These are phyloP conservation scores for Breviolum minutum DNA, from an alignment of 73 alveolate species.

Conservation along the genomic window DNA sequence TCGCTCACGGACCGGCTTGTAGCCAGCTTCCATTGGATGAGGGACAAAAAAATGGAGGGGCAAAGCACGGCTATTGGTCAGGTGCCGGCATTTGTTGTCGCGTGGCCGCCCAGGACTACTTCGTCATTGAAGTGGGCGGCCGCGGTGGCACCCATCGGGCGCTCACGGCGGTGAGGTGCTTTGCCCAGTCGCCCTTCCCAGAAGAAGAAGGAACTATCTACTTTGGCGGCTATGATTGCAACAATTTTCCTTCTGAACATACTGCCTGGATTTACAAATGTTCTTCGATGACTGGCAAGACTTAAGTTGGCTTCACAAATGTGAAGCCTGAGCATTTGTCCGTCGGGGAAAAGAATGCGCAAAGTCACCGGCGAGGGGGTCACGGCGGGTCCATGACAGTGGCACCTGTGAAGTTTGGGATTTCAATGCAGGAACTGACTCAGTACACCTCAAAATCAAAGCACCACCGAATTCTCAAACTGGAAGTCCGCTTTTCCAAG, in stretches of 20 bases:
- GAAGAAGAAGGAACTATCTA: background rate
- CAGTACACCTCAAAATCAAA: too few species aligned
- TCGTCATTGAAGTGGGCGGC: conserved; percentile 32
- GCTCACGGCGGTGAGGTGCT: conserved; percentile 50
- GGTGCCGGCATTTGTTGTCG: conserved; percentile 34
- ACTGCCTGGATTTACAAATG: conserved; percentile 56
- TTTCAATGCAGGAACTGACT: too few species aligned
- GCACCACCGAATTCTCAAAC: too few species aligned
- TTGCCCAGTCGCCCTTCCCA: background rate
- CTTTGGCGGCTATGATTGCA: conserved; percentile 75
- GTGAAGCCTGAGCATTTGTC: too few species aligned
- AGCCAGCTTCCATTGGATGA: background rate
- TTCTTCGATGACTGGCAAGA: too few species aligned
- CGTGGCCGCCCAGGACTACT: background rate
- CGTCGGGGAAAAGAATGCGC: too few species aligned
- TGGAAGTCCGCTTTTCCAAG: too few species aligned
- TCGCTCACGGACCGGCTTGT: background rate
- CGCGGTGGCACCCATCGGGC: background rate
- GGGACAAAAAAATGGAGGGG: background rate
- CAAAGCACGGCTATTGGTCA: background rate
- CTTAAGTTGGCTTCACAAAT: too few species aligned
- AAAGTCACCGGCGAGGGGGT: too few species aligned
- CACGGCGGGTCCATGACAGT: too few species aligned
- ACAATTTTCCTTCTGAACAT: background rate
- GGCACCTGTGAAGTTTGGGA: too few species aligned